Percentiles rank a stretch among this genome's conserved stretches.
Evolutionary conservation across 441 rosid genomes (phyloP).

Genomic region (Mallotus japonicus): DNA sequence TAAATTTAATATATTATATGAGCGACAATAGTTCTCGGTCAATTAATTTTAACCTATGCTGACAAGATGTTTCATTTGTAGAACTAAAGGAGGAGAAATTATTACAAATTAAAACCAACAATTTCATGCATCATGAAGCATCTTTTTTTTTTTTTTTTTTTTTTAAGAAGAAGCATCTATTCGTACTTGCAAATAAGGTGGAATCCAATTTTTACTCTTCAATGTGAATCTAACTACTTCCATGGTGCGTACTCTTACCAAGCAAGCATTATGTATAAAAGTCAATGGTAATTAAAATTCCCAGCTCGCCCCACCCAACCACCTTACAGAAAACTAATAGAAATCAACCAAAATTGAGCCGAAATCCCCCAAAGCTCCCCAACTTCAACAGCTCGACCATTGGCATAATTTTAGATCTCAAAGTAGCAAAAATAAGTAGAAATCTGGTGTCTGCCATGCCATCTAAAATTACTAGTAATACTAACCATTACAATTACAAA

Average conservation of each 20-base stretch:
- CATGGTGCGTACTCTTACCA: not conserved
- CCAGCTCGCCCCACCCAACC: not conserved
- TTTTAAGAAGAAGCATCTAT: too few species aligned
- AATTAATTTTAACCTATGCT: too few species aligned
- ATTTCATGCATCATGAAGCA: too few species aligned
- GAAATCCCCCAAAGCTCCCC: not conserved
- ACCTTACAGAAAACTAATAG: not conserved
- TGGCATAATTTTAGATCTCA: too few species aligned
- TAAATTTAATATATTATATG: too few species aligned
- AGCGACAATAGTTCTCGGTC: too few species aligned
- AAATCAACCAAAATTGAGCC: not conserved
- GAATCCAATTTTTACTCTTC: not conserved
- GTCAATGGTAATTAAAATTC: not conserved
- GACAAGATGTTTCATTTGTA: too few species aligned
- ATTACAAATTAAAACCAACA: too few species aligned
- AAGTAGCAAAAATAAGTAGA: not conserved
- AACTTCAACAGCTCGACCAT: not conserved
- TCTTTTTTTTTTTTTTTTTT: too few species aligned
- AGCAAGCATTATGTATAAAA: not conserved
- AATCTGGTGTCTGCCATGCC: not conserved
- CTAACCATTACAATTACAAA: not conserved
- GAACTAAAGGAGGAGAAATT: too few species aligned
- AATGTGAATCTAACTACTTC: not conserved
- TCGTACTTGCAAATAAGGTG: too few species aligned
- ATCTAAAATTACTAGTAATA: not conserved